These are phyloP conservation scores for Aureobasidium zeae DNA, from an alignment of 2,329 filamentous ascomycete genomes.

Conservation along the genomic window DNA sequence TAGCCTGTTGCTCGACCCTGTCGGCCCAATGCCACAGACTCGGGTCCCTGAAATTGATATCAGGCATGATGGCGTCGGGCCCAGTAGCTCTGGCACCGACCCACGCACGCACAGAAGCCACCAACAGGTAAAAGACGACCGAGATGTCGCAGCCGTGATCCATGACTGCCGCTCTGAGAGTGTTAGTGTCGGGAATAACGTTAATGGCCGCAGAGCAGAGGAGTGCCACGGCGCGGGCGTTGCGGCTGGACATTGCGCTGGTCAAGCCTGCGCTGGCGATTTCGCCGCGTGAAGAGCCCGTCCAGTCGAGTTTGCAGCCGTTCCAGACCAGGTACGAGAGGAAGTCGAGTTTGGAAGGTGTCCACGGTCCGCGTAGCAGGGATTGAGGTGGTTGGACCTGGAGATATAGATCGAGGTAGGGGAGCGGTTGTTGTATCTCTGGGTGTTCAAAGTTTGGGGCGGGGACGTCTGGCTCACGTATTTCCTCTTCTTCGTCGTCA, in stretches of 20 bases:
- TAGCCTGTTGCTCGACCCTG: constrained; percentile 20
- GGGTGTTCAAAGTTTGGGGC: constrained; percentile 16
- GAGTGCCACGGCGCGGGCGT: constrained; percentile 19
- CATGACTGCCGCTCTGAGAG: constrained; percentile 25
- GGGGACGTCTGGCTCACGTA: not conserved
- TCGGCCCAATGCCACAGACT: constrained; percentile 29
- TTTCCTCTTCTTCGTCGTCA: not conserved
- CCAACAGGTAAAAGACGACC: constrained; percentile 22
- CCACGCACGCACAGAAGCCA: constrained; percentile 15
- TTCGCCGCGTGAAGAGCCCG: constrained; percentile 20
- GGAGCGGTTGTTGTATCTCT: constrained; percentile 18
- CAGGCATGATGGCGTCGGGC: not conserved
- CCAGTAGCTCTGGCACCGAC: constrained; percentile 10
- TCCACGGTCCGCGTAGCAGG: constrained; percentile 23
- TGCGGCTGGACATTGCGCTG: constrained; percentile 22
- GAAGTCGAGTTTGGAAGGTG: constrained; percentile 20
- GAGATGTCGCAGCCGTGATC: constrained; percentile 25
- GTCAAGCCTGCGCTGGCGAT: constrained; percentile 23
- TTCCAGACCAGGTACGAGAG: constrained; percentile 17
- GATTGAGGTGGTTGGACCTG: constrained; percentile 13
- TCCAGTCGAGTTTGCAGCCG: constrained; percentile 14
- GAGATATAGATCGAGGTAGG: constrained; percentile 18
- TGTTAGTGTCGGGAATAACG: constrained; percentile 21
- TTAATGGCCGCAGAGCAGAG: constrained; percentile 21
- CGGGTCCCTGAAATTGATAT: constrained; percentile 27